Conservation (phyloP, 192 early-diverging fungal species). For the Entomortierella parvispora region DNA sequence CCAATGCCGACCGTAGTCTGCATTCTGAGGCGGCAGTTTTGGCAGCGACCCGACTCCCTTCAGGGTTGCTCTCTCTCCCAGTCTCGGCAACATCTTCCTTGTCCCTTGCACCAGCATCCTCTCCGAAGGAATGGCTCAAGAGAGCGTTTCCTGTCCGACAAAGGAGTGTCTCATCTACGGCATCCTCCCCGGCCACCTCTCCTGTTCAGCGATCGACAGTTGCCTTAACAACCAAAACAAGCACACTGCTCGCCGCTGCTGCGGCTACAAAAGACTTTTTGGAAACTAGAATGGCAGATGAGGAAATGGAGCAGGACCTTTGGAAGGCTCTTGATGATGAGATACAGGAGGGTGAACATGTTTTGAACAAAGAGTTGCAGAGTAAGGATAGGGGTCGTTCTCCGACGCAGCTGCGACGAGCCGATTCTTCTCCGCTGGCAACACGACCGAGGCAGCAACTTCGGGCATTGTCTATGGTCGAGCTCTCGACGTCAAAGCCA, state of each 20-base stretch:
- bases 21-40: background rate
- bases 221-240: background rate
- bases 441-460: background rate
- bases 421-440: background rate
- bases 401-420: too few relatives aligned
- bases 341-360: background rate
- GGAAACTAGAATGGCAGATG: background rate
- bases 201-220: too few relatives aligned
- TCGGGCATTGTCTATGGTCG: conserved; percentile 18
- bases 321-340: background rate
- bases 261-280: background rate
- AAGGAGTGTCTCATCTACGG: too few relatives aligned
- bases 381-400: too few relatives aligned
- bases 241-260: background rate
- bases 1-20: background rate
- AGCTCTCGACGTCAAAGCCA: conserved; percentile 2
- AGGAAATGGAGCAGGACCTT: conserved; percentile 10
- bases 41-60: background rate
- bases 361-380: too few relatives aligned
- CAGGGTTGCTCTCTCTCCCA: too few relatives aligned
- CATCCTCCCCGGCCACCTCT: too few relatives aligned
- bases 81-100: too few relatives aligned
- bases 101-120: too few relatives aligned
- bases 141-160: too few relatives aligned
- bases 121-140: too few relatives aligned